phyloP scores from a whole-genome alignment of 805 yeast genomes.

The Deakozyma indianensis region DNA sequence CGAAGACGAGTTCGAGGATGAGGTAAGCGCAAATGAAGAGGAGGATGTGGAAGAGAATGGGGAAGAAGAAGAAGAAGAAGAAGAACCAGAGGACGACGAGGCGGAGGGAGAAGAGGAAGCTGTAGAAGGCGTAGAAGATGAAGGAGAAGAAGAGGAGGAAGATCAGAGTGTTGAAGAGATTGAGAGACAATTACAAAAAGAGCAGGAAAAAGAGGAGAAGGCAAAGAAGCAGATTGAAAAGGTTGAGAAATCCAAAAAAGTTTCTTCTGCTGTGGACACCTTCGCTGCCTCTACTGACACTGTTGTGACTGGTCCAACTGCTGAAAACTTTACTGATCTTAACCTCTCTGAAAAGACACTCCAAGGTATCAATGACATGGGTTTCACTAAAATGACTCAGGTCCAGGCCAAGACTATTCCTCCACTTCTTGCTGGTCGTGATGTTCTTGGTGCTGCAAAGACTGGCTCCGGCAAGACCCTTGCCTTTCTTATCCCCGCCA shows the following conservation, averaged over 20 bases:
- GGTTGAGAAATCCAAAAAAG: constrained; percentile 8
- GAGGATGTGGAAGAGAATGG: too few species aligned
- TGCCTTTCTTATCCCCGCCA: constrained; percentile 91
- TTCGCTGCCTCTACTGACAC: constrained; percentile 8
- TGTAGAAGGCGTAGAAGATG: constrained; percentile 13
- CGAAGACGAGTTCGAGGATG: too few species aligned
- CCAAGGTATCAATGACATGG: constrained; percentile 75
- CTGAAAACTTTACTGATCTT: constrained; percentile 31
- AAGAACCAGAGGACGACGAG: constrained; percentile 2
- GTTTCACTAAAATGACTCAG: constrained; percentile 80
- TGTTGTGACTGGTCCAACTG: constrained; percentile 12
- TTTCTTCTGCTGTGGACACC: constrained; percentile 2
- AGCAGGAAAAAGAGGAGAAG: constrained; percentile 16
- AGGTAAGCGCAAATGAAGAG: not conserved
- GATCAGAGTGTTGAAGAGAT: constrained; percentile 13
- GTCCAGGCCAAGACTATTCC: constrained; percentile 96
- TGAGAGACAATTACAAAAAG: constrained; percentile 15
- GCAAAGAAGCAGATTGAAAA: constrained; percentile 18
- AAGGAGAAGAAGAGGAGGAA: constrained; percentile 11
- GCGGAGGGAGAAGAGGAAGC: constrained; percentile 8
- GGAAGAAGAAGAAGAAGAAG: constrained; percentile 1
- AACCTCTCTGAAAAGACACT: constrained; percentile 70
- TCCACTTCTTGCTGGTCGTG: constrained; percentile 90
- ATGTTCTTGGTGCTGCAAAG: constrained; percentile 98
- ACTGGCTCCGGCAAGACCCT: constrained; percentile 98